Base-by-base conservation (phyloP, 2,329 filamentous ascomycete genomes). In the Colletotrichum costaricense region DNA sequence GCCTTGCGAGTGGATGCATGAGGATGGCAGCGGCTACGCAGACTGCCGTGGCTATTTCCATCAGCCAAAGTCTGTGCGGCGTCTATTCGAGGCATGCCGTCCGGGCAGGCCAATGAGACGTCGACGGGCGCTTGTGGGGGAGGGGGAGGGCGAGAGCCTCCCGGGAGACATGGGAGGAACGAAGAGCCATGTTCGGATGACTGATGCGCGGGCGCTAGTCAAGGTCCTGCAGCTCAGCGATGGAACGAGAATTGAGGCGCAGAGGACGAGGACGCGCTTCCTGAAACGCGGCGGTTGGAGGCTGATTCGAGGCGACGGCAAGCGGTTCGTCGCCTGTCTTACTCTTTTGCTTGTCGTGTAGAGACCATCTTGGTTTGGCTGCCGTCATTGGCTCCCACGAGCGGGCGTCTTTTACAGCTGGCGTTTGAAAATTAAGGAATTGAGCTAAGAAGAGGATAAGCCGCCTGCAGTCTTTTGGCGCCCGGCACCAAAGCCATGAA, bases 21-120 rank as follows among this genome's bases (percentile, higher is more conserved):
- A 54, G 54, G 35, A 16, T 59, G 24, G 55, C 60, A 46, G 67
- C 70, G 70, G 70, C 52, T 73, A 56, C 70, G 70, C 67, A 73
- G 60, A 73, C 65, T 73, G 67, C 70, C 60, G 70, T 73, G 60
- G 70, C 67, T 73, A 73, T 73, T 70, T 65, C 70, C 26, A 70
- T 70, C 55, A n/a, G 30, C 9, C 16, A 22, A 30, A n/a, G 55
- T 22, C 66, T 33, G 55, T 70, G 70, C 70, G 26, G 70, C 70
- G 60, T 60, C 55, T 70, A 57, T 62, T 55, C 55, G 67, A 70
- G 60, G 67, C 59, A 52, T 28, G 16, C 49, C 63, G 69, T 57
- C 28, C 11, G 57, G 42, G 58, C 28, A 24, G 58, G 38, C 58
- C 69, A 64, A 62, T 26, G 64, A 35, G 22, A 42, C 38, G 22